phyloP scores from a whole-genome alignment of 306 rosid genomes.

The Rosa multiflora region DNA sequence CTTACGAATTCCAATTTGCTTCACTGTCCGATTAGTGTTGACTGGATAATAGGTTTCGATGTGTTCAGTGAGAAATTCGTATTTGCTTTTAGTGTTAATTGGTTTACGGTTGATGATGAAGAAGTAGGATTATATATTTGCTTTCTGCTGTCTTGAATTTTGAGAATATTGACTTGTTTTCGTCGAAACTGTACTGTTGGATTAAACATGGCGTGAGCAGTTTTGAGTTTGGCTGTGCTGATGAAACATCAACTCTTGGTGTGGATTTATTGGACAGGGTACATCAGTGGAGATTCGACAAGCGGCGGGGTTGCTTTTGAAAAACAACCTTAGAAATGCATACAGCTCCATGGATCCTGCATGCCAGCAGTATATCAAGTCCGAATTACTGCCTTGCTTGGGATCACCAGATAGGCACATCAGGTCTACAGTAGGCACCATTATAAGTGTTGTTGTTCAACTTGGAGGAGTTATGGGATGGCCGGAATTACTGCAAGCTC shows the following conservation, averaged over 20 bases:
- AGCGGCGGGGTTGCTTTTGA: conserved; percentile 88
- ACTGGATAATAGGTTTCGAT: background rate
- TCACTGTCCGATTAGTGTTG: background rate
- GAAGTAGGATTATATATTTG: background rate
- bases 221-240: conserved; percentile 4
- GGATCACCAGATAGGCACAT: conserved; percentile 88
- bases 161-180: background rate
- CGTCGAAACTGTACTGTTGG: background rate
- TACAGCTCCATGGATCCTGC: conserved; percentile 62
- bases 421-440: conserved; percentile 90
- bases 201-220: background rate
- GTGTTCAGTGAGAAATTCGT: background rate
- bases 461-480: conserved; percentile 82
- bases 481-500: conserved; percentile 96
- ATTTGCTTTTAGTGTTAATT: background rate
- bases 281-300: conserved; percentile 89
- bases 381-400: conserved; percentile 90
- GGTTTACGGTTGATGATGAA: background rate
- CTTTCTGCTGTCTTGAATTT: background rate
- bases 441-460: conserved; percentile 78
- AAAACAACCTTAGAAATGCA: conserved; percentile 75
- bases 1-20: background rate
- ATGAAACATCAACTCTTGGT: conserved; percentile 18
- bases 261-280: conserved; percentile 51
- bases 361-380: conserved; percentile 80